Base-by-base conservation (phyloP, 129 eudicot species). In the Escallonia herrerae region DNA sequence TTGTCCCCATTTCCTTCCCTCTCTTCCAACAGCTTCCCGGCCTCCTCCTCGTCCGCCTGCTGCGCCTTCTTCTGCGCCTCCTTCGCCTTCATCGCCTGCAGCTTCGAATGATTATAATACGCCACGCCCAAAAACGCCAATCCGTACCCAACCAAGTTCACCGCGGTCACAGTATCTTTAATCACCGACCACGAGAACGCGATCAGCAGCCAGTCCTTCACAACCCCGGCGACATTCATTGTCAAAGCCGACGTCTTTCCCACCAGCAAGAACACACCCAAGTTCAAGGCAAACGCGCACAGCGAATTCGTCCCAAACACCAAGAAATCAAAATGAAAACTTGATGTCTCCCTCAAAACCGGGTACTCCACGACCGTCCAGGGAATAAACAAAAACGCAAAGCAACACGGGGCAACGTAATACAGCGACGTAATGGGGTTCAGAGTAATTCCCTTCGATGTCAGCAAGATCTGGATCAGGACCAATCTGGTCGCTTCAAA, bases 151-250 rank as follows among this genome's bases (percentile, higher is more conserved):
- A 83, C 52, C 52, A 83, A 49, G 56, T 83, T 83, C 10, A 83
- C 4, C 0, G 86, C 73, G 0, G 90, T 77, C 8, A 83, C 90
- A 0, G 85, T 83, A 60, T 83, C 90, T 60, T 83, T 83, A 44
- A 83, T 83, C 68, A 83, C 90, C 42, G 86, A 80, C 90, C 90
- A 83, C 11, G 90, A 83, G 72, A 83, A 83, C 12, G 86, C 90
- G 15, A 83, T 83, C 72, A 80, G 72, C 78, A 80, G 42, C 85
- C 85, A 80, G 63, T 80, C 85, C 66, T 80, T 80, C 12, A 80
- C 85, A 22, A 80, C 85, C 45, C 85, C 85, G 9, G 85, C 85
- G 7, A 80, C 85, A 63, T 80, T 80, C 85, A 80, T 80, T 4
- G 81, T 80, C 78, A 80, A 67, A 66, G 85, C 85, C 15, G 81